These are phyloP conservation scores for Claviceps maximensis DNA, from an alignment of 2,329 filamentous ascomycete species.

Conservation along the genomic window DNA sequence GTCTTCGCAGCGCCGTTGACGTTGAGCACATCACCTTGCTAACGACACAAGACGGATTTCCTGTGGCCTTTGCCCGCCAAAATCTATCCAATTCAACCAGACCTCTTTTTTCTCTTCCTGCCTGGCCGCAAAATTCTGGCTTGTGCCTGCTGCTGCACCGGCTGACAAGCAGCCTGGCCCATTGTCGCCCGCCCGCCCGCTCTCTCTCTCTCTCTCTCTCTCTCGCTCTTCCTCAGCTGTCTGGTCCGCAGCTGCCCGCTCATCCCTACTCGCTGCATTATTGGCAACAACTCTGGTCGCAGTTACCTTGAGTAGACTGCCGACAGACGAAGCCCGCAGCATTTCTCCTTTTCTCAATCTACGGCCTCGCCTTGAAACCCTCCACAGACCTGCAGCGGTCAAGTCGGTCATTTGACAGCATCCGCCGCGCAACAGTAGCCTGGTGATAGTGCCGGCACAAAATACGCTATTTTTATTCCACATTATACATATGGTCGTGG, in stretches of 20 bases:
- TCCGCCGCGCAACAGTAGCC: neutral
- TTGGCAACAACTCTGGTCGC: neutral
- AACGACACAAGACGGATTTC: neutral
- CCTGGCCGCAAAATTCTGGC: neutral
- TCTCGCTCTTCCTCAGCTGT: too few relatives aligned
- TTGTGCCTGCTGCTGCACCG: neutral
- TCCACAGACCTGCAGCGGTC: constrained; percentile 2
- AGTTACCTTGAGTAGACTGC: neutral
- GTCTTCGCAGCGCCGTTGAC: neutral
- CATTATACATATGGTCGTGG: neutral
- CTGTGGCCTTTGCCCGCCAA: neutral
- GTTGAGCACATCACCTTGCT: neutral
- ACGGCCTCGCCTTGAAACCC: neutral
- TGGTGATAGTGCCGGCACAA: constrained; percentile 1
- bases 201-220: too few relatives aligned
- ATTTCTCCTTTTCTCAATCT: constrained; percentile 1
- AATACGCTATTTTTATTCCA: constrained; percentile 3
- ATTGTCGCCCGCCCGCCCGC: neutral
- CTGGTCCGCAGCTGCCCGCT: neutral
- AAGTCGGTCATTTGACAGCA: constrained; percentile 4
- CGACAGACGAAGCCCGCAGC: neutral
- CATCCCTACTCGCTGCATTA: neutral
- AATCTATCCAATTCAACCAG: neutral
- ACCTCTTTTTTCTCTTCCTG: neutral
- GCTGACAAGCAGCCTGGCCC: neutral